Percentiles rank a stretch among this genome's conserved stretches.
Conservation (phyloP, 192 early-diverging fungal genomes). For the Coemansia sp. region DNA sequence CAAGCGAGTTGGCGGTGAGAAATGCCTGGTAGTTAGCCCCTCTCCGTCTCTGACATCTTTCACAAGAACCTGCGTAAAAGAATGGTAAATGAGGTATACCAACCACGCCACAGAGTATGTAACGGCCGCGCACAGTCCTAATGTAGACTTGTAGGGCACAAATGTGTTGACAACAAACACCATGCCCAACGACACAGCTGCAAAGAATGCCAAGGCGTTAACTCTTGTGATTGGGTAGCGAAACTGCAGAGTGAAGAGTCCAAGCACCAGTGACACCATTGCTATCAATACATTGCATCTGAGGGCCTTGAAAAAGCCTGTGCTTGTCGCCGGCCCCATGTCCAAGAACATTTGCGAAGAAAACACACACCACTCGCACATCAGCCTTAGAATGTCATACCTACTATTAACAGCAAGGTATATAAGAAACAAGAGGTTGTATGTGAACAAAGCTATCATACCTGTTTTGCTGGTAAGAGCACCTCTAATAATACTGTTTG, state of each 20-base stretch:
- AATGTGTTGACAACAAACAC: not conserved
- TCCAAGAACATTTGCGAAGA: not conserved
- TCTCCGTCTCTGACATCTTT: not conserved
- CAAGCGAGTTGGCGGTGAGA: not conserved
- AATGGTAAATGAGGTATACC: not conserved
- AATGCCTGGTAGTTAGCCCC: not conserved
- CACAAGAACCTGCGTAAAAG: not conserved
- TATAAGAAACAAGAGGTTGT: not conserved
- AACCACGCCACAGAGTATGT: not conserved
- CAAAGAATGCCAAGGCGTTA: not conserved
- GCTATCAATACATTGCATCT: not conserved
- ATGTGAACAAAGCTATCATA: not conserved
- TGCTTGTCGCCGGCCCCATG: not conserved
- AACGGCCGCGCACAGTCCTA: not conserved
- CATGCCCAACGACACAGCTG: not conserved
- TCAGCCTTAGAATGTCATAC: not conserved
- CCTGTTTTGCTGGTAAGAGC: not conserved
- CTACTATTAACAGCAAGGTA: not conserved
- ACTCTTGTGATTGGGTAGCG: not conserved
- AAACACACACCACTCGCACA: not conserved
- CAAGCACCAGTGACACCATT: not conserved
- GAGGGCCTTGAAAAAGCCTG: not conserved
- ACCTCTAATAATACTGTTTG: not conserved
- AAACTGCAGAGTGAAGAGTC: not conserved
- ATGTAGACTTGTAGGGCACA: not conserved